Conservation (phyloP, 768 basidiomycete genomes). For the Phaffia tasmanica region DNA sequence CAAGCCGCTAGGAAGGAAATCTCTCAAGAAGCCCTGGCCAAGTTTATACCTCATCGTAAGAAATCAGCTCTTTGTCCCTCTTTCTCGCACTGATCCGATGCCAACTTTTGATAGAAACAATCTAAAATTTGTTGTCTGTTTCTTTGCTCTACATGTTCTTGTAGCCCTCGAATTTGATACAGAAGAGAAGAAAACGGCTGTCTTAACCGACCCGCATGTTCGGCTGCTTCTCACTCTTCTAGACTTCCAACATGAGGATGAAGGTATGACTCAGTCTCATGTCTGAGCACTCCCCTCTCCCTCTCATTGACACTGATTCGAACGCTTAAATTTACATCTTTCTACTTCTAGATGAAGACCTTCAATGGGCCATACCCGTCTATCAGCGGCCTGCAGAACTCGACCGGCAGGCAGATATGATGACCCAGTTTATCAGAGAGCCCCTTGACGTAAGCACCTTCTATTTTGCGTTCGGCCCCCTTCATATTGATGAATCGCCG, state of each 20-base stretch:
- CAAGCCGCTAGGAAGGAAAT: slow-evolving; percentile 27
- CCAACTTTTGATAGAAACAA: not conserved
- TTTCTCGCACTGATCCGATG: not conserved
- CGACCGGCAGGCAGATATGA: slow-evolving; percentile 56
- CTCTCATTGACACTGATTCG: not conserved
- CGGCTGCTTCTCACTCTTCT: slow-evolving; percentile 75
- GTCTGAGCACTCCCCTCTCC: not conserved
- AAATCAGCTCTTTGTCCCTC: slow-evolving; percentile 9
- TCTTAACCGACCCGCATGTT: slow-evolving; percentile 62
- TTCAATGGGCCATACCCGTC: slow-evolving; percentile 70
- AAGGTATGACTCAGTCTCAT: slow-evolving; percentile 45
- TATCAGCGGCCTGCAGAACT: slow-evolving; percentile 57
- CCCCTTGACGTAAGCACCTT: slow-evolving; percentile 51
- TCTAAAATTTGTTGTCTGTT: not conserved
- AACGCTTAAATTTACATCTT: not conserved
- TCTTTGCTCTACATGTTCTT: not conserved
- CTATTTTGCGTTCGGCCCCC: not conserved
- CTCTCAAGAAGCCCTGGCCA: slow-evolving; percentile 57
- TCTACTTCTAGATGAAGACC: not conserved
- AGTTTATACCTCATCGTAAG: slow-evolving; percentile 68
- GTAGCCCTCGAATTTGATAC: slow-evolving; percentile 40
- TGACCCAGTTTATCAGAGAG: slow-evolving; percentile 67
- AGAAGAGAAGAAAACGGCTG: slow-evolving; percentile 65
- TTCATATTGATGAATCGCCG: not conserved
- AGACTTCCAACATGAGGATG: slow-evolving; percentile 53